phyloP scores from a whole-genome alignment of 1,284 basidiomycete species.

The Puccinia hordei region DNA sequence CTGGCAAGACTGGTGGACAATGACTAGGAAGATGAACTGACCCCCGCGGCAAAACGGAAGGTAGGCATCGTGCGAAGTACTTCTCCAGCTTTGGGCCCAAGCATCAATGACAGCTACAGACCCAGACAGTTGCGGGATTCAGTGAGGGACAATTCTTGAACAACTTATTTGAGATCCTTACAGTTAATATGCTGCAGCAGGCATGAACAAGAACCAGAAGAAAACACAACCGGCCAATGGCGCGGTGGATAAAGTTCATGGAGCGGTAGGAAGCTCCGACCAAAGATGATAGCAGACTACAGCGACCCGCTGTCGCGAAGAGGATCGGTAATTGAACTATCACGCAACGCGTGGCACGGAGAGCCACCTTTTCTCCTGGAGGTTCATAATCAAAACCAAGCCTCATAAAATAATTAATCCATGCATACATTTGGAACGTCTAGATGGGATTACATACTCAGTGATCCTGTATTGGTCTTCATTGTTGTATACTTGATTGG shows the following conservation, averaged over 20 bases:
- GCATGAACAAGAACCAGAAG: slow-evolving; percentile 13
- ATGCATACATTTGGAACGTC: neutral
- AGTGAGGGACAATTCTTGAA: neutral
- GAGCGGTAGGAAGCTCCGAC: slow-evolving; percentile 26
- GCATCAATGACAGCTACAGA: neutral
- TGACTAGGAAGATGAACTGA: neutral
- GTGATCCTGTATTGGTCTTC: neutral
- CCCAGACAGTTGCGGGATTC: neutral
- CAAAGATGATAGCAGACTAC: slow-evolving; percentile 18
- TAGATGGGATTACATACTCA: neutral
- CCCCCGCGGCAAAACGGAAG: neutral
- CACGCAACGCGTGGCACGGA: neutral
- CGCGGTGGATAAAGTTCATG: slow-evolving; percentile 26
- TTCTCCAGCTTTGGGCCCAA: neutral
- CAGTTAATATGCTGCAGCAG: neutral
- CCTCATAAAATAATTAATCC: neutral
- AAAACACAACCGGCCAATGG: slow-evolving; percentile 30
- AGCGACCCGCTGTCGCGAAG: slow-evolving; percentile 19
- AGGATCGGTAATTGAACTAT: slow-evolving; percentile 15
- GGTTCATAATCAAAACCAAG: neutral
- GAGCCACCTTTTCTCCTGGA: slow-evolving; percentile 1
- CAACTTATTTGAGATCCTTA: neutral
- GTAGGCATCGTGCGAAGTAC: neutral
- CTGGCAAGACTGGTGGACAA: neutral
- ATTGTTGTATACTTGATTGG: neutral